Evolutionary conservation across 306 rosid genomes (phyloP).

Genomic region (Prosopis cineraria): DNA sequence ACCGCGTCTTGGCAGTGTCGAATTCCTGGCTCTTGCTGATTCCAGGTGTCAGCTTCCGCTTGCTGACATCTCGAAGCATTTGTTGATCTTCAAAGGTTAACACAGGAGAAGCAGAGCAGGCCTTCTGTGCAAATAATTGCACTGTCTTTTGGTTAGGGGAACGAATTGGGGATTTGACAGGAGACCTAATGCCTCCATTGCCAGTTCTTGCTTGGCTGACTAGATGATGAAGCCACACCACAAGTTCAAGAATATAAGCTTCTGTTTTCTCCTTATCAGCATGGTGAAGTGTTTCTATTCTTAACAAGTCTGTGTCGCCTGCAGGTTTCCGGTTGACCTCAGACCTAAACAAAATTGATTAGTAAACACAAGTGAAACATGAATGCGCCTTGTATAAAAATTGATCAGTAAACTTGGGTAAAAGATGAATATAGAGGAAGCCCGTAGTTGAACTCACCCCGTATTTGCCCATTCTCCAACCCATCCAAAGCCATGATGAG

Average conservation of each 20-base stretch:
- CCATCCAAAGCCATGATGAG: conserved; percentile 99
- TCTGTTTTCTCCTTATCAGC: conserved; percentile 88
- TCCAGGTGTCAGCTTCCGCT: conserved; percentile 86
- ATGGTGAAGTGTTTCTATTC: conserved; percentile 93
- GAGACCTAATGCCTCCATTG: conserved; percentile 85
- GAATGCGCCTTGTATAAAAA: conserved; percentile 44
- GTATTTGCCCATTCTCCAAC: conserved; percentile 99
- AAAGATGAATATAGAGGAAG: conserved; percentile 20
- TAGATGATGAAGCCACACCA: conserved; percentile 91
- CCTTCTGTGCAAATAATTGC: conserved; percentile 49
- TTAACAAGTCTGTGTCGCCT: conserved; percentile 74
- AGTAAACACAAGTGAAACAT: conserved; percentile 18
- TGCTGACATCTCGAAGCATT: conserved; percentile 83
- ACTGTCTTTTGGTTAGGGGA: conserved; percentile 67
- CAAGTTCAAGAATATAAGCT: conserved; percentile 79
- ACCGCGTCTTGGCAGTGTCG: conserved; percentile 64
- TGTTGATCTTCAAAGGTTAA: conserved; percentile 88
- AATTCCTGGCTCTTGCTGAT: conserved; percentile 97
- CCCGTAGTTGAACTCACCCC: conserved; percentile 58
- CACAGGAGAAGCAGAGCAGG: conserved; percentile 59
- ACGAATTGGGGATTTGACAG: conserved; percentile 78
- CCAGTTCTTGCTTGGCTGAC: conserved; percentile 73
- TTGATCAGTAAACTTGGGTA: conserved; percentile 2
- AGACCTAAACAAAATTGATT: conserved; percentile 55
- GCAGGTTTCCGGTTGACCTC: conserved; percentile 71